Percentiles rank a stretch among this genome's conserved stretches.
phyloP scores from a whole-genome alignment of 345 rosid species.

The Salix caprea region DNA sequence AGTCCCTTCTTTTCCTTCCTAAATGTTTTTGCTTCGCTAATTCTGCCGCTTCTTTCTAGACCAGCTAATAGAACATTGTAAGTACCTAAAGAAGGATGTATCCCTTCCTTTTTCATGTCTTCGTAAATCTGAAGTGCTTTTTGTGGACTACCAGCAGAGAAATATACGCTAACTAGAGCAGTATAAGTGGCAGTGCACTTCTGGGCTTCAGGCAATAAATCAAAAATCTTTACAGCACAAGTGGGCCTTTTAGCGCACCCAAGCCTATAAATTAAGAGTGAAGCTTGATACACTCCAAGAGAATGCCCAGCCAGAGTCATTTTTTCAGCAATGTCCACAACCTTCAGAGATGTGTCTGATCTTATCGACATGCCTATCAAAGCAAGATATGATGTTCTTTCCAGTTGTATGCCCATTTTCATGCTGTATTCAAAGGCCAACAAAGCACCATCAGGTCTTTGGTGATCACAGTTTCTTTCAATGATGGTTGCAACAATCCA shows the following conservation, averaged over 20 bases:
- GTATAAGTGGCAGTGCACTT: conserved; percentile 64
- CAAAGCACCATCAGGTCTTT: conserved; percentile 53
- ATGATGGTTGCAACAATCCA: conserved; percentile 46
- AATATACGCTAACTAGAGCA: conserved; percentile 59
- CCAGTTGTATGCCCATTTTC: conserved; percentile 43
- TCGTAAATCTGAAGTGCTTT: conserved; percentile 58
- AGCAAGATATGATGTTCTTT: conserved; percentile 53
- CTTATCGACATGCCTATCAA: conserved; percentile 54
- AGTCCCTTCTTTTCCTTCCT: conserved; percentile 61
- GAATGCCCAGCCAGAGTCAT: conserved; percentile 55
- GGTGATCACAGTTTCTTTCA: conserved; percentile 34
- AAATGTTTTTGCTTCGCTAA: conserved; percentile 36
- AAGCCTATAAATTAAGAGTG: conserved; percentile 57
- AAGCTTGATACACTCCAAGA: conserved; percentile 52
- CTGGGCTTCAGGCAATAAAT: conserved; percentile 53
- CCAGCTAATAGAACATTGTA: conserved; percentile 61
- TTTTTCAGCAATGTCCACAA: conserved; percentile 44
- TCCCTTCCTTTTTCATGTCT: conserved; percentile 51
- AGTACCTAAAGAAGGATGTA: conserved; percentile 61
- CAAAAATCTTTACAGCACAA: conserved; percentile 56
- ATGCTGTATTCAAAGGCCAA: conserved; percentile 58
- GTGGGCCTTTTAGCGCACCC: conserved; percentile 74
- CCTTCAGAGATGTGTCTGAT: conserved; percentile 33
- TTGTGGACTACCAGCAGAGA: conserved; percentile 68
- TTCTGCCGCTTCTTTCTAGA: conserved; percentile 54